phyloP scores from a whole-genome alignment of 805 yeast species.

The Dipodascus geniculatus region DNA sequence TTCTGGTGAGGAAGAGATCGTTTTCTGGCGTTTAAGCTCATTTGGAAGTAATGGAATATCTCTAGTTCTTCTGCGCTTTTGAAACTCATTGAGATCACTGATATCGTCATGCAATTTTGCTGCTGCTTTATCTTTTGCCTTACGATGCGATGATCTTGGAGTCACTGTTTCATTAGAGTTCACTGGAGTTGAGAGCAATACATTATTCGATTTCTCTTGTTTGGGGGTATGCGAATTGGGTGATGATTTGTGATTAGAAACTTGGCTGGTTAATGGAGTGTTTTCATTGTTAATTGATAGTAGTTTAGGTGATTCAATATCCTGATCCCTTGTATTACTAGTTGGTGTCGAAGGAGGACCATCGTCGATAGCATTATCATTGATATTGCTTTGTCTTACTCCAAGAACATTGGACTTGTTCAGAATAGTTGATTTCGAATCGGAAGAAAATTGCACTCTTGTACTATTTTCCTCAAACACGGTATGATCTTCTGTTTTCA shows the following conservation, averaged over 20 bases:
- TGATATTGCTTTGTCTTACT: background rate
- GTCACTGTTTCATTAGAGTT: background rate
- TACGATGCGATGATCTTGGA: background rate
- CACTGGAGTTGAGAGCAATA: background rate
- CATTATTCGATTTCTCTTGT: background rate
- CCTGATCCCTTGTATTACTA: background rate
- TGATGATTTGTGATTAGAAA: background rate
- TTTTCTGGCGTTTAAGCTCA: conserved; percentile 27
- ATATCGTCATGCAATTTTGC: conserved; percentile 55
- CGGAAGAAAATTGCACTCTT: background rate
- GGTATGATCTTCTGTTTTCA: background rate
- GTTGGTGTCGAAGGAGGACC: background rate
- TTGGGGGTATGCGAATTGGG: background rate
- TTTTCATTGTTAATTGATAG: background rate
- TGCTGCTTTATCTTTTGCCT: conserved; percentile 57
- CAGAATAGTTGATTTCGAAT: background rate
- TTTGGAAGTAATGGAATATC: conserved; percentile 30
- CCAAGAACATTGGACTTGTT: background rate
- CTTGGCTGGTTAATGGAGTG: background rate
- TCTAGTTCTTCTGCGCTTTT: conserved; percentile 38
- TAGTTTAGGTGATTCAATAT: background rate
- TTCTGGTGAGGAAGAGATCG: conserved; percentile 4
- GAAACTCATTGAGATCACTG: conserved; percentile 53
- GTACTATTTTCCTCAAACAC: background rate
- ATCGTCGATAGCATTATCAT: background rate